Percentiles rank a stretch among this genome's conserved stretches.
These are phyloP conservation scores for Suillus occidentalis DNA, from an alignment of 768 basidiomycete species.

Conservation along the genomic window DNA sequence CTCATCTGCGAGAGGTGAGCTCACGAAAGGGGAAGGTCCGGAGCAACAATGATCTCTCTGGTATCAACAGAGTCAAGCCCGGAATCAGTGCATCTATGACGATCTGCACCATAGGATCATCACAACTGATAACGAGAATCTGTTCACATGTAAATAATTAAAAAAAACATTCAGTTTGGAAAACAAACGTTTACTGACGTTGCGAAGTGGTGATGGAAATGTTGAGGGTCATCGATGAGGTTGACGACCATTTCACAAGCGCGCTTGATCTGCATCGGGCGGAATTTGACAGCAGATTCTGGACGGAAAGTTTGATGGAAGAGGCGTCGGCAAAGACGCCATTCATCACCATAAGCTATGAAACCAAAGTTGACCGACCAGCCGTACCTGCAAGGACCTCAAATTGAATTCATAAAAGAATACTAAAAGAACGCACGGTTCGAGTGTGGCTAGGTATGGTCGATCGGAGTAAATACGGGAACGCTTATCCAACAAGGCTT, in stretches of 20 bases:
- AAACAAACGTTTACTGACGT: constrained; percentile 5
- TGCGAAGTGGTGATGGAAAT: constrained; percentile 26
- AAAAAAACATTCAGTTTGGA: not conserved
- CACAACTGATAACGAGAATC: constrained; percentile 6
- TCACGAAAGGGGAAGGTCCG: constrained; percentile 7
- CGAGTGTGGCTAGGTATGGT: constrained; percentile 4
- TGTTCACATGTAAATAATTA: not conserved
- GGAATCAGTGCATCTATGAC: not conserved
- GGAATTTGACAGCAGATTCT: constrained; percentile 24
- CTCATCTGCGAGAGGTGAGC: not conserved
- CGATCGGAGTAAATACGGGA: constrained; percentile 11
- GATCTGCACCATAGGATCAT: constrained; percentile 3
- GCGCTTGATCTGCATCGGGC: constrained; percentile 25
- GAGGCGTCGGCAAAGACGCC: constrained; percentile 32
- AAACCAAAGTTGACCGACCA: constrained; percentile 4
- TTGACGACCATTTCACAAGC: constrained; percentile 26
- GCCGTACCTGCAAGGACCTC: constrained; percentile 3
- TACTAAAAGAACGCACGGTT: not conserved
- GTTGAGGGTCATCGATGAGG: constrained; percentile 27
- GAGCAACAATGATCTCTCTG: constrained; percentile 3
- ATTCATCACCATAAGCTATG: constrained; percentile 3
- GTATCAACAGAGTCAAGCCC: not conserved
- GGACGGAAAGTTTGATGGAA: constrained; percentile 41
- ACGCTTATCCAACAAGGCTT: constrained; percentile 10
- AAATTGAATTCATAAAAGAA: not conserved